These are phyloP conservation scores for Talaromyces nanjingensis DNA, from an alignment of 495 filamentous ascomycete species.

Conservation along the genomic window DNA sequence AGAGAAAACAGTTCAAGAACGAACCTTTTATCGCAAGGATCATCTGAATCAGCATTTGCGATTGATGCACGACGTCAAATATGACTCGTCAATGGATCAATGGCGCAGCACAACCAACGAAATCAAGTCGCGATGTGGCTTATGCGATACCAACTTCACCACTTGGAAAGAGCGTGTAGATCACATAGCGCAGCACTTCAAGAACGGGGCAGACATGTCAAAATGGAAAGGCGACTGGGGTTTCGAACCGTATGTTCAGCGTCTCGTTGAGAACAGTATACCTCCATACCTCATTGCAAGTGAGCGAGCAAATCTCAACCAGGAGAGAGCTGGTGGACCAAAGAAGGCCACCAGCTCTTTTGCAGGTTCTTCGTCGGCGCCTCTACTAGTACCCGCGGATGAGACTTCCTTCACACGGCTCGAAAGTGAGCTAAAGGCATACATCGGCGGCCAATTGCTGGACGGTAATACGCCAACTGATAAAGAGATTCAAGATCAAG, in stretches of 20 bases:
- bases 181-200: slow-evolving; percentile 69
- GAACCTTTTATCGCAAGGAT: slow-evolving; percentile 85
- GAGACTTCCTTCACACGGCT: slow-evolving; percentile 45
- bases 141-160: slow-evolving; percentile 58
- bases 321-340: slow-evolving; percentile 21
- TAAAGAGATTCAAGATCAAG: slow-evolving; percentile 54
- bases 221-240: slow-evolving; percentile 79
- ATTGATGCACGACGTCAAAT: slow-evolving; percentile 70
- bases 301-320: slow-evolving; percentile 30
- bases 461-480: slow-evolving; percentile 51
- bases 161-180: slow-evolving; percentile 69
- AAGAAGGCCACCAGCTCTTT: neutral
- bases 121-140: slow-evolving; percentile 66
- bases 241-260: slow-evolving; percentile 60
- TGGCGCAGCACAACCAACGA: slow-evolving; percentile 71
- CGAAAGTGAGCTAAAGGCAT: slow-evolving; percentile 51
- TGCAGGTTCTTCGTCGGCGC: slow-evolving; percentile 9
- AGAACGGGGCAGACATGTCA: slow-evolving; percentile 62
- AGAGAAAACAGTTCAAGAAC: slow-evolving; percentile 62
- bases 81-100: slow-evolving; percentile 62
- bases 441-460: slow-evolving; percentile 39
- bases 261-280: slow-evolving; percentile 66
- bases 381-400: slow-evolving; percentile 26
- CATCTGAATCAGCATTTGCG: slow-evolving; percentile 80
- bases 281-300: slow-evolving; percentile 51